Evolutionary conservation across 2,329 filamentous ascomycete species (phyloP), one percentile per base, ranked within the genome.

Genomic region (Leptographium wingfieldii): DNA sequence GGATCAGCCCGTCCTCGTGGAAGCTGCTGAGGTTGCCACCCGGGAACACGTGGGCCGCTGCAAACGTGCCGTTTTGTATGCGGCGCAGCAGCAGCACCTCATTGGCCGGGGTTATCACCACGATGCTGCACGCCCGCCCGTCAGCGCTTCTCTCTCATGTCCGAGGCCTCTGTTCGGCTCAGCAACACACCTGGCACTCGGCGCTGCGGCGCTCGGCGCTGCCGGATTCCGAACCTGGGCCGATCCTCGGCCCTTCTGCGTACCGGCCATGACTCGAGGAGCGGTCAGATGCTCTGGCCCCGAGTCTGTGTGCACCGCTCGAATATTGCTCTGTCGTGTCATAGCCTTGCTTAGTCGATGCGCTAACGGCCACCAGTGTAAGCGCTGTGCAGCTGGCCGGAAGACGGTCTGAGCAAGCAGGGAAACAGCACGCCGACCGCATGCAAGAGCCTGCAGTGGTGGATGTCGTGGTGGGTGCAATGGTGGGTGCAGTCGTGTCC

Each of bases 1-100:
- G 77, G 2, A 63, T 43, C 1, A 82, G 70, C 0, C 65, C 65
- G 3, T 88, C 91, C 66, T 97, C 92, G 67, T 96, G 90, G 25
- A 81, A 81, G 0, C 81, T 72, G 14, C 90, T 87, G 27, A 96
- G 79, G 67, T 91, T 91, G 6, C 94, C 94, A 40, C 94, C 94
- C 0, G 94, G 92, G 66, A 99, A 99, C 62, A 99, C 94, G 69
- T 97, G 91, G 0, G 92, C 94, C 0, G 90, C 92, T 4, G 92
- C 83, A 68, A 96, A 97, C 3, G 91, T 87, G 1, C 82, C 84
- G 0, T 90, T 90, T 64, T 86, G 80, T 3, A 95, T 90, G 63
- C 94, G 86, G 71, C 91, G 91, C 10, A 97, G 83, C 22, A 97
- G 83, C 0, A 99, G 80, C 55, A 97, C 83, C 70, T 96, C 85